Evolutionary conservation across 257 asterid genomes (phyloP), one percentile per base, ranked within the genome.

Genomic region (Voacanga thouarsii): DNA sequence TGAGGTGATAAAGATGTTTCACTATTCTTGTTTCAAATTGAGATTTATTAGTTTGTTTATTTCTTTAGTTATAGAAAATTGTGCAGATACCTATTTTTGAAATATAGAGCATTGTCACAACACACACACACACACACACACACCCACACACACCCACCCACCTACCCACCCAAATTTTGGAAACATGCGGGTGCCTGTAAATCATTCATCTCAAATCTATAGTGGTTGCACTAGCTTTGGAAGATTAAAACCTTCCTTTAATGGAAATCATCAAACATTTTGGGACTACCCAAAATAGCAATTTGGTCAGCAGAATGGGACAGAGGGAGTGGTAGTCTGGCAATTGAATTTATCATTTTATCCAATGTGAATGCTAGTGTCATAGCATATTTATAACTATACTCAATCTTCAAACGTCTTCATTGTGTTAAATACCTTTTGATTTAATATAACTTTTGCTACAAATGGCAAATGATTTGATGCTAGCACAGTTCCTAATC

Each of bases 1-100:
- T 33, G 99, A 96, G 98, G 98, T 96, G 66, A 61, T 75, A 39
- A 47, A 21, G 8, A 49, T 14, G 67, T 72, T 66, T 37, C 12
- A 19, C 4, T 16, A 65, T 14, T 65, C 5, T 65, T 1, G 47
- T 65, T 30, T 41, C 12, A 14, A 2, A 56, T 33, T 65, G 18
- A 16, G 71, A 65, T 65, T 19, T 33, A 37, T 43, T 21, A 68
- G 18, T 23, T 68, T 41, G 18, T 3, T 39, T 68, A 39, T 68
- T 68, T 41, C 19, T 11, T 9, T 41, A 44, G 10, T 47, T 2
- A 21, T 19, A 16, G 26, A 7, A 66, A 41, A 23, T 19, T 39
- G 30, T 53, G 53, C 73, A 41, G 21, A 41, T 41, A 67, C 51
- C 15, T 67, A 10, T 39, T 41, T 10, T 12, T 7, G 28, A 4